Base-by-base conservation (phyloP, 179 eudicot species). In the Carnegiea gigantea region DNA sequence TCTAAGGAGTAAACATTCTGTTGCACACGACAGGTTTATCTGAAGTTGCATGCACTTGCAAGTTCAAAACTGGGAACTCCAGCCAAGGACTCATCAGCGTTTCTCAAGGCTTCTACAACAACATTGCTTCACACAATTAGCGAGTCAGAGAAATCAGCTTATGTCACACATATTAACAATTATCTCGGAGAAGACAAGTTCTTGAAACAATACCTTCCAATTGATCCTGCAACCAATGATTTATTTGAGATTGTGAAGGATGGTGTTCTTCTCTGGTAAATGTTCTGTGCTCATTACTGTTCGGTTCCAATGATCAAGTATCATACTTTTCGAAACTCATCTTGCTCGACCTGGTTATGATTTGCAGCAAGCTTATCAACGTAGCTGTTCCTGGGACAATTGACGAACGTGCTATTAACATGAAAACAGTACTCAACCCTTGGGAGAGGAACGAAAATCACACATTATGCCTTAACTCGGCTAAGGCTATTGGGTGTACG, bases 381-480 rank as follows among this genome's bases (percentile, higher is more conserved):
- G 97, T 96, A 85, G 98, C 99, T 17, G 98, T 95, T 76, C 98
- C 99, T 57, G 98, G 98, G 62, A 96, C 99, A 57, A 96, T 96
- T 82, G 98, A 96, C 82, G 99, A 96, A 77, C 91, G 99, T 57
- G 97, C 99, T 0, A 92, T 96, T 75, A 96, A 96, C 86, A 95
- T 93, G 82, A 96, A 96, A 88, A 89, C 88, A 11, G 75, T 91
- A 79, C 98, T 96, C 43, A 96, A 96, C 86, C 99, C 98, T 44
- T 96, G 99, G 99, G 98, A 96, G 85, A 91, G 97, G 87, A 96
- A 95, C 84, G 99, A 96, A 86, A 96, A 96, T 80, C 99, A 95
- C 54, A 96, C 99, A 49, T 86, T 96, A 46, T 92, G 97, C 89
- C 93, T 96, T 77, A 96, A 96, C 82, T 96, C 99, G 57, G 99